A percentile compares a stretch with the other conserved stretches of the same genome.
These are phyloP conservation scores for Lichtheimia ornata DNA, from an alignment of 371 early-diverging fungal species.

Conservation along the genomic window DNA sequence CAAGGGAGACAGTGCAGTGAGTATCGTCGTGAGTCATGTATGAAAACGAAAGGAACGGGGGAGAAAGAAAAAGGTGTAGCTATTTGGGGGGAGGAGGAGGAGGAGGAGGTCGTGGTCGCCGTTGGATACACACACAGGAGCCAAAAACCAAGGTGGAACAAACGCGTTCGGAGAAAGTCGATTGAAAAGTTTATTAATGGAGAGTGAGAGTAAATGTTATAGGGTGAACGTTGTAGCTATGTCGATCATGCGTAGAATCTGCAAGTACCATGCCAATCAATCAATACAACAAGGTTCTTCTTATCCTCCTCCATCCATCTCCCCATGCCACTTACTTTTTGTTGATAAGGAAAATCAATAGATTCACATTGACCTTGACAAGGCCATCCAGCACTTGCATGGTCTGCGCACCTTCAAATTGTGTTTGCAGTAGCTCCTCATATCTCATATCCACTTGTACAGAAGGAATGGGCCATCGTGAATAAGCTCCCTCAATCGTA, in stretches of 20 bases:
- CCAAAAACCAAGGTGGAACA: too few species aligned
- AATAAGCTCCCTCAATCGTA: conserved; percentile 79
- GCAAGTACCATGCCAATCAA: conserved; percentile 13
- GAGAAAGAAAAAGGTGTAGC: too few species aligned
- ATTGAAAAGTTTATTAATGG: not conserved
- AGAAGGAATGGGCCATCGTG: conserved; percentile 75
- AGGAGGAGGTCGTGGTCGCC: too few species aligned
- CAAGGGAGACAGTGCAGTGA: conserved; percentile 35
- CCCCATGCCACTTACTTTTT: conserved; percentile 77
- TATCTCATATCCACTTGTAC: conserved; percentile 84
- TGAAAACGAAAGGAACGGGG: conserved; percentile 1
- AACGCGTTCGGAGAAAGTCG: not conserved
- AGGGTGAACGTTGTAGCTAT: not conserved
- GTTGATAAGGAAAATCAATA: conserved; percentile 93
- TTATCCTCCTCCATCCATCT: not conserved
- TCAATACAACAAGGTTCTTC: not conserved
- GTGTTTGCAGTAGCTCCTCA: conserved; percentile 91
- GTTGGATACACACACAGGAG: too few species aligned
- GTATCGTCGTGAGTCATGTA: conserved; percentile 16
- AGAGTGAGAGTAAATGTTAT: too few species aligned
- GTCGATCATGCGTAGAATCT: conserved; percentile 12
- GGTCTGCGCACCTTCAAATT: conserved; percentile 89
- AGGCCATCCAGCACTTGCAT: conserved; percentile 88
- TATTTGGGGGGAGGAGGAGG: too few species aligned
- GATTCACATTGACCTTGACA: conserved; percentile 94